phyloP scores from a whole-genome alignment of 139 green algal genomes.

The Diplosphaera chodatii region DNA sequence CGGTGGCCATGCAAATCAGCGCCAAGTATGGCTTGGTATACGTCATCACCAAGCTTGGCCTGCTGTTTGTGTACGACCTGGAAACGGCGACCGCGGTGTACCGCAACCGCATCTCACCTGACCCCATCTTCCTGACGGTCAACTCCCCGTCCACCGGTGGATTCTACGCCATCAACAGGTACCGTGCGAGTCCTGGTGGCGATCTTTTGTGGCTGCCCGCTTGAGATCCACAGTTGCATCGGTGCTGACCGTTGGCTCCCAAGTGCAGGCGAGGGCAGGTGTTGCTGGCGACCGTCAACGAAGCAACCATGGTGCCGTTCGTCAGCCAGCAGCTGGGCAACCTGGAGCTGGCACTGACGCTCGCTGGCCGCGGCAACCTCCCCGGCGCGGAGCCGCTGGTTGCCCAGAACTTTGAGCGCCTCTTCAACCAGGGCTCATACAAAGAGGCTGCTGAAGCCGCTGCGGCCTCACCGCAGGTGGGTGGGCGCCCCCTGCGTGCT shows the following conservation, averaged over 20 bases:
- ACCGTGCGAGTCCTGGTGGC: too few species aligned
- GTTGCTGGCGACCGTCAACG: conserved; percentile 86
- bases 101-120: conserved; percentile 89
- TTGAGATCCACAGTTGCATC: too few species aligned
- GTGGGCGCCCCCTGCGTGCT: too few species aligned
- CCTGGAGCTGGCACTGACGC: conserved; percentile 85
- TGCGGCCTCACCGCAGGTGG: conserved; percentile 84
- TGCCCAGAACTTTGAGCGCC: conserved; percentile 88
- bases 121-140: conserved; percentile 94
- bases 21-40: conserved; percentile 89
- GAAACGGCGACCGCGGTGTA: conserved; percentile 94
- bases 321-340: conserved; percentile 92
- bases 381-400: conserved; percentile 91
- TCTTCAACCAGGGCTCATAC: conserved; percentile 81
- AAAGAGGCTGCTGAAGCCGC: conserved; percentile 96
- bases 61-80: conserved; percentile 98
- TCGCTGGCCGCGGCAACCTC: conserved; percentile 90
- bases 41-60: conserved; percentile 92
- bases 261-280: conserved; percentile 80
- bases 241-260: too few species aligned
- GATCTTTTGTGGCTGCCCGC: too few species aligned
- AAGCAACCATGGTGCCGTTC: conserved; percentile 91
- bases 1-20: conserved; percentile 89
- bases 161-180: conserved; percentile 92
- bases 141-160: conserved; percentile 67